Evolutionary conservation across 371 early-diverging fungal genomes (phyloP), one percentile per base, ranked within the genome.

Genomic region (Polyrhizophydium stewartii): DNA sequence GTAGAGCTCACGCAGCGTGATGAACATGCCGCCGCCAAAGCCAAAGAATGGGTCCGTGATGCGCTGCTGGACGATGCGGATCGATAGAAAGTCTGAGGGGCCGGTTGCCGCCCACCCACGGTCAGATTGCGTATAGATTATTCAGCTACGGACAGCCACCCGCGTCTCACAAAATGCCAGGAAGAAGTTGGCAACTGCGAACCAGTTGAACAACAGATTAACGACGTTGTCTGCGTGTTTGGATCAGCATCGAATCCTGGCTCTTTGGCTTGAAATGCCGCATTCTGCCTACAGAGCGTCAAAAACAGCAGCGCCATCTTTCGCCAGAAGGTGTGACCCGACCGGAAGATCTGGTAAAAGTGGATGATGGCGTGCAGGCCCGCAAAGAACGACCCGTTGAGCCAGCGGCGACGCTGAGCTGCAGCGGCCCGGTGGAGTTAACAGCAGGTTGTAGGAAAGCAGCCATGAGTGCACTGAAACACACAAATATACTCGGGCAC

Each of bases 351-450:
- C 60, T 77, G 69, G 52, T 60, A 72, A 58, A 66, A 81, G 52
- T 79, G 66, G 22, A 62, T 55, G 30, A 92, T 68, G 17, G 94
- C 85, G 70, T 94, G 93, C 40, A 94, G 81, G 22, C 89, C 87
- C 2, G 96, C 95, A 83, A 95, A 95, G 80, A 93, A 92, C 7
- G 93, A 92, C n/a, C 96, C 96, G 70, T 95, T 95, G 40, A 95
- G 75, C 96, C 96, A 95, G 56, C 96, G 85, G 55, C 95, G 83
- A 58, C 94, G 85, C 75, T 94, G 95, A 6, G 92, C 53, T 46
- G 35, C 32, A 27, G 10, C 3, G 21, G 10, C 5, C 24, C 7
- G 38, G 38, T 37, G 10, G 7, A n/a, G n/a, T n/a, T n/a, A n/a
- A n/a, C n/a, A n/a, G n/a, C n/a, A n/a, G n/a, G n/a, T n/a, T n/a